A percentile compares a stretch with the other conserved stretches of the same genome.
Evolutionary conservation across 441 rosid genomes (phyloP).

Genomic region (Melastoma candidum): DNA sequence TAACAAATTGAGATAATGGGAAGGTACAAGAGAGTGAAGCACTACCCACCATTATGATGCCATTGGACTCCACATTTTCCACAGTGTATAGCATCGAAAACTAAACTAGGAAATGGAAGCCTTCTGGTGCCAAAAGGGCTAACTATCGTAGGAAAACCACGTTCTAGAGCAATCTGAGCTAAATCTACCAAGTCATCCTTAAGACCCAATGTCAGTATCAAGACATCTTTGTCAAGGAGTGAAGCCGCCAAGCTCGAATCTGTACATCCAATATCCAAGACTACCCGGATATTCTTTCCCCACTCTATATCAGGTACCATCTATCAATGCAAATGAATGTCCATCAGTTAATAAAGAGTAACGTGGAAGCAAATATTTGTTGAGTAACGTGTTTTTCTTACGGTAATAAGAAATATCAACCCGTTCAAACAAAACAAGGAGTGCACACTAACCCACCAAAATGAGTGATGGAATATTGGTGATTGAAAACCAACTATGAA

Average conservation of each 20-base stretch:
- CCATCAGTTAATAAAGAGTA: conserved; percentile 12
- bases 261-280: conserved; percentile 70
- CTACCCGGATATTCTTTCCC: conserved; percentile 90
- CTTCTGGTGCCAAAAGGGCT: conserved; percentile 65
- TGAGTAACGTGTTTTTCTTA: too few relatives aligned
- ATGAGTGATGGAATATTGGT: too few relatives aligned
- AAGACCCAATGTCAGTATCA: conserved; percentile 67
- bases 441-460: too few relatives aligned
- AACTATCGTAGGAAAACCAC: conserved; percentile 74
- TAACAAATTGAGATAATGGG: not conserved
- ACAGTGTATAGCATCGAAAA: conserved; percentile 86
- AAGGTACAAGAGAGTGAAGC: conserved; percentile 5
- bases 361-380: not conserved
- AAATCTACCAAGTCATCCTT: conserved; percentile 88
- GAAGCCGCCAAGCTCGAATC: conserved; percentile 72
- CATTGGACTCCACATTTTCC: conserved; percentile 65
- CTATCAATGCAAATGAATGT: conserved; percentile 41
- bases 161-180: conserved; percentile 81
- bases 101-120: conserved; percentile 85
- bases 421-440: too few relatives aligned
- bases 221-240: conserved; percentile 67
- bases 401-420: too few relatives aligned
- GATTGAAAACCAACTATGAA: too few relatives aligned
- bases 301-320: conserved; percentile 98
- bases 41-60: conserved; percentile 63